Evolutionary conservation across 257 asterid genomes (phyloP).

Genomic region (Datura wrightii): DNA sequence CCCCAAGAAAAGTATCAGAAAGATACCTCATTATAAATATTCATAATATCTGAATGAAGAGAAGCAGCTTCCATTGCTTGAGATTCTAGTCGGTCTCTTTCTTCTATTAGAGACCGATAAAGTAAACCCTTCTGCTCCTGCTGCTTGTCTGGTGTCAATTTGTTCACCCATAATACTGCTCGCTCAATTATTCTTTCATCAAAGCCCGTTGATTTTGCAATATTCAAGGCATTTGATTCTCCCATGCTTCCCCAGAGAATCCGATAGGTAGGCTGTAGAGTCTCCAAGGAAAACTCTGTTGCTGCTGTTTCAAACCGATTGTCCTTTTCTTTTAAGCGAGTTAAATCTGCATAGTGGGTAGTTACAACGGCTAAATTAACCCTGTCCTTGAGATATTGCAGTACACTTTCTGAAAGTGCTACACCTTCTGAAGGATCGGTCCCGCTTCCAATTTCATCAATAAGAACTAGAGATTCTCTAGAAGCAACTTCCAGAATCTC

Average conservation of each 20-base stretch:
- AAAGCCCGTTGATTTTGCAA: conserved; percentile 83
- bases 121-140: conserved; percentile 68
- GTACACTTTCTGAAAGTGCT: conserved; percentile 85
- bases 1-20: conserved; percentile 23
- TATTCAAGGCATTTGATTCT: conserved; percentile 83
- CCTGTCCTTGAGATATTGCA: conserved; percentile 82
- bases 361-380: conserved; percentile 91
- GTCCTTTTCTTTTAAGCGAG: conserved; percentile 80
- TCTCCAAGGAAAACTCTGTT: conserved; percentile 85
- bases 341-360: conserved; percentile 90
- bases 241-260: conserved; percentile 96
- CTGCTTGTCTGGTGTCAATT: conserved; percentile 84
- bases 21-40: conserved; percentile 72
- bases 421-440: conserved; percentile 99
- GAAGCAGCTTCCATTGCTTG: conserved; percentile 69
- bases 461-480: conserved; percentile 80
- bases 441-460: conserved; percentile 98
- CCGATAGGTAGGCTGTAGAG: conserved; percentile 79
- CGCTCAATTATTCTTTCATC: conserved; percentile 62
- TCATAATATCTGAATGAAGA: conserved; percentile 64
- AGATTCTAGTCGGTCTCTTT: conserved; percentile 67
- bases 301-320: conserved; percentile 92
- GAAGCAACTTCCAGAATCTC: conserved; percentile 80
- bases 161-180: conserved; percentile 79
- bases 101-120: conserved; percentile 77